Evolutionary conservation across 1,284 basidiomycete species (phyloP).

Genomic region (Trichosporon ovoides): DNA sequence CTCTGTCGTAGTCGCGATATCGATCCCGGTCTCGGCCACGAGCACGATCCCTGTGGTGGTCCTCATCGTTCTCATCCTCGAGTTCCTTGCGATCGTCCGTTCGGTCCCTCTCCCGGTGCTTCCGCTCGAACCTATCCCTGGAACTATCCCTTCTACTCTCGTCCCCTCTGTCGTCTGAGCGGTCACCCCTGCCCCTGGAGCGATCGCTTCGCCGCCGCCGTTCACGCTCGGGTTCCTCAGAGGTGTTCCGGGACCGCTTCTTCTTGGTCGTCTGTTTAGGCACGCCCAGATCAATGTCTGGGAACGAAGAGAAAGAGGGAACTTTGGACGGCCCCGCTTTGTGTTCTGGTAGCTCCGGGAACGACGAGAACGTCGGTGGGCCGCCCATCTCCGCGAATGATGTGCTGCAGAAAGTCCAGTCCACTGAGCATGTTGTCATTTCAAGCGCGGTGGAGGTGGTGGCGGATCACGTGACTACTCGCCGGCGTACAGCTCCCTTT

Average conservation of each 20-base stretch:
- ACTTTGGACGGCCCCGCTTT: not conserved
- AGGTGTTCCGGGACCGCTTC: not conserved
- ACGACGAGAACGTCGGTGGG: slow-evolving; percentile 15
- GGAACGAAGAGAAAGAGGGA: slow-evolving; percentile 21
- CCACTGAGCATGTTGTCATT: not conserved
- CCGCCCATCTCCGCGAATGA: slow-evolving; percentile 9
- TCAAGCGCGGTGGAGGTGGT: slow-evolving; percentile 1
- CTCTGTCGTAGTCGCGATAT: not conserved
- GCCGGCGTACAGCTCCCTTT: not conserved
- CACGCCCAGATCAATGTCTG: slow-evolving; percentile 12
- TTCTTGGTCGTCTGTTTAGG: not conserved
- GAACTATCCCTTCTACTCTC: not conserved
- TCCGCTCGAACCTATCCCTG: not conserved
- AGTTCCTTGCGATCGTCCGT: not conserved
- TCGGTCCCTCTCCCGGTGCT: not conserved
- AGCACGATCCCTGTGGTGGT: not conserved
- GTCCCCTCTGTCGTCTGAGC: not conserved
- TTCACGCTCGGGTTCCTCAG: not conserved
- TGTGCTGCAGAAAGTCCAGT: not conserved
- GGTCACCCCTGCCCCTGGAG: not conserved
- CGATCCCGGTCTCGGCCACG: slow-evolving; percentile 6
- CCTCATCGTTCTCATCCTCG: not conserved
- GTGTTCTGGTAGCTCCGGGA: slow-evolving; percentile 11
- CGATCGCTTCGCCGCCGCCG: not conserved
- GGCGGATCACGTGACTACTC: slow-evolving; percentile 1